Base-by-base conservation (phyloP, 371 early-diverging fungal species). In the Amoeboaphelidium protococcarum region DNA sequence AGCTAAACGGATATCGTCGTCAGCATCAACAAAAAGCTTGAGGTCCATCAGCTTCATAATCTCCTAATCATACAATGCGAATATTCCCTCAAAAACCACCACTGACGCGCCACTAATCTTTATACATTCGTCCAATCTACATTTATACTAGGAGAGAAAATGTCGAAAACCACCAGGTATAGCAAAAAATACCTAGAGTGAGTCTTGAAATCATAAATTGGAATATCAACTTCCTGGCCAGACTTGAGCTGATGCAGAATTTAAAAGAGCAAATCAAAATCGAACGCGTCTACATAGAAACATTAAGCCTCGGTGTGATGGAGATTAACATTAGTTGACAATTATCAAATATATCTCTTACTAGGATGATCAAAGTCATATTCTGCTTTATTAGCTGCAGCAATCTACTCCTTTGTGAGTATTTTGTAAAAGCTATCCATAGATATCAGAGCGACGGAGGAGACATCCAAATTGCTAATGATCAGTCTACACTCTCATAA, bases 361-460 rank as follows among this genome's bases (percentile, higher is more conserved):
- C 72, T 58, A 37, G 80, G 87, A 56, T 80, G 80, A 62, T 86
- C 87, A 58, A 83, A 83, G 60, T 86, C 67, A 57, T 75, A 74
- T 45, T 73, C 69, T 62, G 48, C 50, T 55, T 46, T 21, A 31
- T 55, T 47, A 0, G 69, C 67, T 12, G 48, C 46, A n/a, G 44
- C 62, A 23, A 46, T 53, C 52, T 86, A 71, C 50, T 84, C 83
- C 3, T 72, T 71, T 12, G 66, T 72, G 51, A 91, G 62, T 13
- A 69, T 62, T 51, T 79, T 84, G 66, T 91, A 91, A 58, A 86
- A 91, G 2, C 83, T 81, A 62, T 90, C 91, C 89, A 88, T 88
- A 37, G 78, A 82, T 25, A 90, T 47, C 26, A 90, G 69, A 2
- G 82, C 77, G 1, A 86, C 86, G 52, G 55, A 79, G 16, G 80